Evolutionary conservation across 805 yeast species (phyloP), one percentile per base, ranked within the genome.

Genomic region (Torulaspora maleeae): DNA sequence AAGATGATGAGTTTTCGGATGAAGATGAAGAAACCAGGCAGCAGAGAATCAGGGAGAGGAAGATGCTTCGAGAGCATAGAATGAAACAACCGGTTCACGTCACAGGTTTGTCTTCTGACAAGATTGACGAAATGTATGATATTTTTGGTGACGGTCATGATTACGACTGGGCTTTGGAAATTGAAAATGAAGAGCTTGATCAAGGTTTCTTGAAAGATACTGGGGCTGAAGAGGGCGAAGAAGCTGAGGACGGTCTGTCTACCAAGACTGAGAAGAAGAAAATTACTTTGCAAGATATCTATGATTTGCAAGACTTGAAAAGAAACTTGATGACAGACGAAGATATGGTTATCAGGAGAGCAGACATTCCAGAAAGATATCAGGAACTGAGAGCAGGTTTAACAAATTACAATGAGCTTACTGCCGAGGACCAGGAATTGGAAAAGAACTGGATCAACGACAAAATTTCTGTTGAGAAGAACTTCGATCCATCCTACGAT

Each of bases 81-180:
- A 69, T 79, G 64, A 76, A 67, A 36, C 69, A 77, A 55, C 79
- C 84, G 10, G 71, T 80, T 4, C 79, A 78, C 54, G 70, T 79
- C 33, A 73, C 83, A 0, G 78, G 75, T 35, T 69, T 85, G 35
- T 96, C 93, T 56, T 83, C 93, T 44, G 98, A 93, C 58, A 86
- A 87, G 63, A 78, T 91, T 52, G 93, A 88, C 59, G 97, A 91
- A 66, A 78, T 93, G 61, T 89, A 82, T 59, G 99, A 93, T 63
- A 87, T 93, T 11, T 93, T 93, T 63, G 99, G 99, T 53, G 95
- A 89, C 64, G 99, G 99, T 41, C 89, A 82, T 52, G 97, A 91
- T 60, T 93, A 93, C 66, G 96, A 87, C 46, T 93, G 99, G 98
- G 99, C 99, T 10, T 72, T 93, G 44, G 96, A 88, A 59, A 93